Conservation (phyloP, 805 yeast species). For the Yarrowia alimentaria region DNA sequence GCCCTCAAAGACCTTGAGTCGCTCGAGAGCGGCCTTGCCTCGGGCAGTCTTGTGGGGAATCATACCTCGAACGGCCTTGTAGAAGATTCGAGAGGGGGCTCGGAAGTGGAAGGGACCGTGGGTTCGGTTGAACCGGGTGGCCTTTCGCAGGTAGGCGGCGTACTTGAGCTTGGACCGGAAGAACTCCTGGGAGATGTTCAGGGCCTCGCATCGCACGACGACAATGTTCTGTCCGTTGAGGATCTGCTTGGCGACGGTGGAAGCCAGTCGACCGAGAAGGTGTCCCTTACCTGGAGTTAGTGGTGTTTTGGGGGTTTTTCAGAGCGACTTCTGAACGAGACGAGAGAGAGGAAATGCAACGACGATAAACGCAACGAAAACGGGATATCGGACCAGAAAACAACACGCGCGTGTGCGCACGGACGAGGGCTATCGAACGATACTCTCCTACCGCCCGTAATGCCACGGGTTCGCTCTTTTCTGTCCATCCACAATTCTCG, state of each 20-base stretch:
- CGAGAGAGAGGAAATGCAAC: too few relatives aligned
- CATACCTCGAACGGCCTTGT: slow-evolving; percentile 99
- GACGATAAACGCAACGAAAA: too few relatives aligned
- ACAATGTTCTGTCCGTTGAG: slow-evolving; percentile 98
- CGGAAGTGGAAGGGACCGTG: slow-evolving; percentile 99
- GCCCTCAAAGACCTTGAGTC: slow-evolving; percentile 99
- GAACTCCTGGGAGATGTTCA: slow-evolving; percentile 99
- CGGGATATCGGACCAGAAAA: too few relatives aligned
- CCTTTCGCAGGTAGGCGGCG: slow-evolving; percentile 99
- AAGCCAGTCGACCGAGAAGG: slow-evolving; percentile 99
- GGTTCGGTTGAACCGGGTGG: slow-evolving; percentile 97
- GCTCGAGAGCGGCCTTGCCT: slow-evolving; percentile 99
- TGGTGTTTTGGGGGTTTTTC: too few relatives aligned
- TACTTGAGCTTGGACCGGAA: slow-evolving; percentile 99
- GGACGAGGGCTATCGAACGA: too few relatives aligned
- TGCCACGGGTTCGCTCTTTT: too few relatives aligned
- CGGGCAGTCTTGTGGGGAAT: slow-evolving; percentile 99
- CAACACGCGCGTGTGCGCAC: too few relatives aligned
- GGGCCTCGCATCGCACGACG: slow-evolving; percentile 93
- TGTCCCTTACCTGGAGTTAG: slow-evolving; percentile 78
- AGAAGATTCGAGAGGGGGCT: slow-evolving; percentile 99
- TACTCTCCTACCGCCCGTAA: too few relatives aligned
- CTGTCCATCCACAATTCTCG: too few relatives aligned
- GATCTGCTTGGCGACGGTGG: slow-evolving; percentile 96
- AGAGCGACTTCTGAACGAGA: too few relatives aligned